These are phyloP conservation scores for Boechera retrofracta DNA, from an alignment of 345 rosid species.

Conservation along the genomic window DNA sequence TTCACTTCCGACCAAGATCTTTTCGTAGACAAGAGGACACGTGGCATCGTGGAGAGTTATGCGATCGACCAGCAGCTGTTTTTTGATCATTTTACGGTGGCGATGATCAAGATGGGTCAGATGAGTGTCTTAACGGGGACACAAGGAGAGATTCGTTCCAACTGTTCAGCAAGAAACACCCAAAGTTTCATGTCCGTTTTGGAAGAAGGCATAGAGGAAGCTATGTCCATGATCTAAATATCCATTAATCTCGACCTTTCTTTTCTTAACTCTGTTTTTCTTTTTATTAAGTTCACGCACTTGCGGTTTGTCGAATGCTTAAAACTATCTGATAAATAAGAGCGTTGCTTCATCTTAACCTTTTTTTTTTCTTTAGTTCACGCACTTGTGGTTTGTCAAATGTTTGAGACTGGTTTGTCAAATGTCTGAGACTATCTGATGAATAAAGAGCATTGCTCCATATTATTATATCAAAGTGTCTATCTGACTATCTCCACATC, in stretches of 20 bases:
- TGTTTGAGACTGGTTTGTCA: background rate
- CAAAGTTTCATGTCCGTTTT: conserved; percentile 55
- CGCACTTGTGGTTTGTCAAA: background rate
- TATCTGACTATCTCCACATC: background rate
- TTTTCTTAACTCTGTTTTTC: conserved; percentile 10
- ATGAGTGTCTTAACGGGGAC: conserved; percentile 63
- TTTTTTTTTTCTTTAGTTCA: background rate
- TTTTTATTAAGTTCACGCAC: conserved; percentile 9
- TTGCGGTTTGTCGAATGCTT: conserved; percentile 28
- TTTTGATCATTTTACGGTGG: conserved; percentile 61
- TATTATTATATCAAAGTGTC: background rate
- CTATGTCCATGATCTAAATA: conserved; percentile 44
- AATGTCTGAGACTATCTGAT: background rate
- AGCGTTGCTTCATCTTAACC: conserved; percentile 18
- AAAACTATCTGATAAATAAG: conserved; percentile 42
- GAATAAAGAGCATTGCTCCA: background rate
- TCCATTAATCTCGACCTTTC: background rate
- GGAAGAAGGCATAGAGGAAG: conserved; percentile 53
- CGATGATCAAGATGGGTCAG: conserved; percentile 85
- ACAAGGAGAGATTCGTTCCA: conserved; percentile 74
- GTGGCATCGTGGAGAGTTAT: conserved; percentile 63
- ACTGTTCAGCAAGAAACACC: conserved; percentile 70
- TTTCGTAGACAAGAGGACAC: conserved; percentile 62
- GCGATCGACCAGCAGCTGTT: conserved; percentile 62
- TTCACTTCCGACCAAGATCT: conserved; percentile 91